Base-by-base conservation (phyloP, 2,329 filamentous ascomycete species). In the Emergomyces pasteurianus region DNA sequence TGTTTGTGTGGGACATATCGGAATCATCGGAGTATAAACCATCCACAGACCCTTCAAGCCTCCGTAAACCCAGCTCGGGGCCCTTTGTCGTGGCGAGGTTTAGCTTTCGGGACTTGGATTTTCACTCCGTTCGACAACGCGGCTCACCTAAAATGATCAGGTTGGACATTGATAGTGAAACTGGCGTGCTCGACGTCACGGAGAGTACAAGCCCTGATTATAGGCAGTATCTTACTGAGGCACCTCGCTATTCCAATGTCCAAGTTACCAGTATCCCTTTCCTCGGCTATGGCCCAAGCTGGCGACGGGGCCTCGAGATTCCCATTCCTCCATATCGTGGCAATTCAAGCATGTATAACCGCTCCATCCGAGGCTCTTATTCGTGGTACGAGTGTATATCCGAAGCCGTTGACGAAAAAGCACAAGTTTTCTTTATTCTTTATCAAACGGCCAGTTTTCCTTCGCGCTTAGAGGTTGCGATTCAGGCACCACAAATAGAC, bases 1-100 rank as follows among this genome's bases (percentile, higher is more conserved):
- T 86, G 34, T 78, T 78, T 18, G 73, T 86, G 10, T 86, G 83
- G 83, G 80, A 86, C 60, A 82, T 86, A 46, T 79, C 79, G 2
- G 70, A 72, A 0, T 72, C 77, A 1, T 80, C 79, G 4, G 46
- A 71, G 0, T 81, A 83, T 67, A 75, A 74, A 3, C 80, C 81
- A 16, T 83, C 80, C 1, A 66, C 76, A 31, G 80, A 83, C 66
- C 78, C 79, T 0, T 72, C 72, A 0, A 76, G 78, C 1, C 70
- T 69, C 49, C 57, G 67, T 26, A 73, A 72, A 2, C 70, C 72
- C 3, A 71, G 73, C 26, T 57, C 65, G 26, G 62, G 69, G 2
- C 80, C 82, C 0, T 72, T 68, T 34, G 74, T 83, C 14, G 72
- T 85, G 60, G 74, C 76, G 8, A 74, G 75, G 1, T 79, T 85